Base-by-base conservation (phyloP, 805 yeast species). In the Pichia ethanolica region DNA sequence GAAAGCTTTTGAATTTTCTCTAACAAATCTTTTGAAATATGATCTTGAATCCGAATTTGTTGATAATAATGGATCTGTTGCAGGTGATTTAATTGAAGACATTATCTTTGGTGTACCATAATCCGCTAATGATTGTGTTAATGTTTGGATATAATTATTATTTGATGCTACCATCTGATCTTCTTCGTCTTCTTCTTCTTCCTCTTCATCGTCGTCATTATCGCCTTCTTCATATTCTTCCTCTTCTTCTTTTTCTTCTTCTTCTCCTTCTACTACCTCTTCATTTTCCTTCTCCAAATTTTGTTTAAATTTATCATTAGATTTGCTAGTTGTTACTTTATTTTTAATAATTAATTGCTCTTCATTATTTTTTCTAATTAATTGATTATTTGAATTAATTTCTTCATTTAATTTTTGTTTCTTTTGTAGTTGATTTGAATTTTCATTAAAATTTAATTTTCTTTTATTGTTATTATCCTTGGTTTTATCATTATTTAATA, bases 101-200 rank as follows among this genome's bases (percentile, higher is more conserved):
- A 30, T 20, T 20, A 28, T 26, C 34, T 50, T 46, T 6, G 48
- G 39, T 4, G 44, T 41, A 9, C 34, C 39, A 45, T 43, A 50
- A 26, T 35, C 39, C 4, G 14, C 42, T n/a, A 62, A 47, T 5
- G 64, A 58, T 33, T 52, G 42, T 3, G 65, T 57, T 10, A 62
- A 45, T 9, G 49, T 53, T 38, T 54, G 53, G 10, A 62, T 59
- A 42, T 62, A 62, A 12, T 54, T 57, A 10, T 48, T 51, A 39
- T 56, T 56, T n/a, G 56, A 53, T n/a, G 47, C 42, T 9, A 52
- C 53, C 6, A 47, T 37, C 2, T 35, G 37, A 3, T 42, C 49
- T 4, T 51, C 53, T 9, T 51, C 45, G 4, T 37, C 43, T 3
- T 49, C 45, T 1, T 47, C 41, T 13, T 41, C 46, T 0, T 45